These are phyloP conservation scores for Asparagopsis taxiformis DNA, from an alignment of 31 red algal species.

Conservation along the genomic window DNA sequence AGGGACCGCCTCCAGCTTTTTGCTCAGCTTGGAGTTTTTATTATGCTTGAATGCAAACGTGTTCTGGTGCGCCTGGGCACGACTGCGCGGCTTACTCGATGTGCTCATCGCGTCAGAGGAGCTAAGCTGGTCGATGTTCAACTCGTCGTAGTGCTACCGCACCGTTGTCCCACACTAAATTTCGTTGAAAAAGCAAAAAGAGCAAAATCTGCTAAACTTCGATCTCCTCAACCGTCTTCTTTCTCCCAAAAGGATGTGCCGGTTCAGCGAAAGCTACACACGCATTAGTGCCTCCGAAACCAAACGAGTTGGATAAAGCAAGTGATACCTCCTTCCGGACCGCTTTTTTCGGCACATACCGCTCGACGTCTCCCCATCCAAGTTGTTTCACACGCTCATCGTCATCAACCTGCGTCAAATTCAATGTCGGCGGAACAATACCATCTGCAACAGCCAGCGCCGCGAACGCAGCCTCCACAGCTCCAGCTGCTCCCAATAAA, in stretches of 20 bases:
- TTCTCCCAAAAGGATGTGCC: conserved; percentile 2
- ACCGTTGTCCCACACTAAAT: no score
- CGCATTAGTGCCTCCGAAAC: conserved; percentile 78
- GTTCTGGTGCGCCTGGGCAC: conserved; percentile 42
- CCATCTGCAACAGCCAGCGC: conserved; percentile 38
- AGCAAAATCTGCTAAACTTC: no score
- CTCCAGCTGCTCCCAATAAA: conserved; percentile 75
- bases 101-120: conserved; percentile 48
- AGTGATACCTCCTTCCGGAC: conserved; percentile 11
- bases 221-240: not conserved
- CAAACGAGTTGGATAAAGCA: conserved; percentile 79
- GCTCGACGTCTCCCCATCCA: conserved; percentile 21
- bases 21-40: conserved; percentile 17
- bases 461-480: conserved; percentile 79
- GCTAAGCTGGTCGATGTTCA: no score
- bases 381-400: not conserved
- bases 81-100: conserved; percentile 21
- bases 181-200: no score
- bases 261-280: conserved; percentile 30
- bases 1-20: conserved; percentile 2
- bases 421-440: conserved; percentile 49
- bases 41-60: conserved; percentile 35
- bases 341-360: conserved; percentile 16
- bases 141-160: no score
- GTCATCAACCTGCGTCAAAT: conserved; percentile 51